Base-by-base conservation (phyloP, 805 yeast genomes). In the Pichia thaimueangensis region DNA sequence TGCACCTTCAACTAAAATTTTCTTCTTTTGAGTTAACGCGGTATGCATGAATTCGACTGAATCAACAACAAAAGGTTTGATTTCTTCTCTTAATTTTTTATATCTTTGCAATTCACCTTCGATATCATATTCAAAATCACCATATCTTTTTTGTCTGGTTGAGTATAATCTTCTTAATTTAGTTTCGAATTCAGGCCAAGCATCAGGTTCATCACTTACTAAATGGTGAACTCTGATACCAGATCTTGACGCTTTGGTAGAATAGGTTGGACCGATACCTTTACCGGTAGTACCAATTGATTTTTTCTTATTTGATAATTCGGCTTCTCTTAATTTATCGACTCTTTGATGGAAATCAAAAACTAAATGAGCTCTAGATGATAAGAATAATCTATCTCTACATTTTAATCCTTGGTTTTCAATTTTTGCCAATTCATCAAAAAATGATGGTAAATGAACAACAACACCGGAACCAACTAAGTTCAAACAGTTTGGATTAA, bases 291-390 rank as follows among this genome's bases (percentile, higher is more conserved):
- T 93, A 55, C 98, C 98, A 57, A 93, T 91, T 21, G 86, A 74
- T 62, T 87, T 86, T 63, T 86, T 86, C 64, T 80, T 78, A 45
- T 71, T 68, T 22, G 86, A 76, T 42, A 93, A 74, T 68, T 93
- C 98, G 41, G 85, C 82, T 68, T 93, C 98, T 67, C 95, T 86
- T 57, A 93, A 74, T 58, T 88, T 93, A 63, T 93, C 98, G 39
- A 95, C 89, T 63, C 89, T 79, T 70, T 93, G 98, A 69, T 93
- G 98, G 81, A 93, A 89, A 65, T 91, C 97, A 62, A 93, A 93
- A 35, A 93, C 98, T 56, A 93, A 69, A 64, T 93, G 98, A 37
- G 97, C 95, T 66, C 98, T 80, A 35, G 94, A 85, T 20, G 96
- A 86, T 35, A 93, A 68, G 58, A 88, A 91, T 50, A 93, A 71